Percentiles rank a stretch among this genome's conserved stretches.
Conservation (phyloP, 306 rosid genomes). For the Cucumis melo region DNA sequence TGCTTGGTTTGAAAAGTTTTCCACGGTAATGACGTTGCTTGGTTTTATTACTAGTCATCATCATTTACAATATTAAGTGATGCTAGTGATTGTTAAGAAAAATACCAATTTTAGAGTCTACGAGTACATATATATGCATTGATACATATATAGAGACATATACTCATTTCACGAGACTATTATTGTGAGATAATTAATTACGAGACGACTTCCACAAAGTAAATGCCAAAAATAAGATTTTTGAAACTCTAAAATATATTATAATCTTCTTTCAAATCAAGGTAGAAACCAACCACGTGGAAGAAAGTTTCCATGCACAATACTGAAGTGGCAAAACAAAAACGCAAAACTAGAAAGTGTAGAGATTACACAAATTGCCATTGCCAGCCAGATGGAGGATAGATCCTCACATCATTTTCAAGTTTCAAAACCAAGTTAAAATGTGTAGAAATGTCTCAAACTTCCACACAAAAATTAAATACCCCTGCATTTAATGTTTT, state of each 20-base stretch:
- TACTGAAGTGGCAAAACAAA: neutral
- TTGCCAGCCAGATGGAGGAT: neutral
- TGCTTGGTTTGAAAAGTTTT: neutral
- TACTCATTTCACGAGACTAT: no score
- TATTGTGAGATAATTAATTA: no score
- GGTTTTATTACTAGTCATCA: no score
- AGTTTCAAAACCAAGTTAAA: neutral
- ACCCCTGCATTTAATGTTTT: neutral
- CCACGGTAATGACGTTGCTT: no score
- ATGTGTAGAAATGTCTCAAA: neutral
- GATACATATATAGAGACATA: no score
- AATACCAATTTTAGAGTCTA: no score
- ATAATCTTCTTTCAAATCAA: neutral
- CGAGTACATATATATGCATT: no score
- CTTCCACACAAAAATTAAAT: neutral
- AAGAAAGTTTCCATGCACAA: neutral
- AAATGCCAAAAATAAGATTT: no score
- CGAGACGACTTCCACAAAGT: no score
- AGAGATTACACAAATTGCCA: neutral
- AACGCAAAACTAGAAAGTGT: neutral
- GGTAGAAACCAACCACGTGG: neutral
- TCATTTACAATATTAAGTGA: no score
- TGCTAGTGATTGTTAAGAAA: no score
- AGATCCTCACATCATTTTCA: neutral
- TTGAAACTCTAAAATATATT: no score